Base-by-base conservation (phyloP, 2,329 filamentous ascomycete species). In the Colletotrichum orbiculare region DNA sequence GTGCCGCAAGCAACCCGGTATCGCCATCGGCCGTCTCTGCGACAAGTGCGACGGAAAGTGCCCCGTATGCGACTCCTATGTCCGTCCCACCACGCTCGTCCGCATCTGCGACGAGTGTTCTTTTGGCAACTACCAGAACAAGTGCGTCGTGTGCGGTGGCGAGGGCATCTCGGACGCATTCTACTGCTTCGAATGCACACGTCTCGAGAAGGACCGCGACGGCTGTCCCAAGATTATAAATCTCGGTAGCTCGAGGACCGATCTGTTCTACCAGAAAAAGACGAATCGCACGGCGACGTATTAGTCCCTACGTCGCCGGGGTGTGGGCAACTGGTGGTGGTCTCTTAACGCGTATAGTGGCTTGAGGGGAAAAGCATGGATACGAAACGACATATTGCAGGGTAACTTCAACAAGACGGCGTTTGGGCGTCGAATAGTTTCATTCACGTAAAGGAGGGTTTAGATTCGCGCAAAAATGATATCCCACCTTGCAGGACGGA, bases 1-100 rank as follows among this genome's bases (percentile, higher is more conserved):
- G 95, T 99, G 96, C 88, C 94, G 95, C 83, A 99, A 99, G 84
- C 95, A 97, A 79, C 86, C 95, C 67, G 96, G 96, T 81, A 97
- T 98, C 78, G 92, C 94, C 74, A 97, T 99, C 87, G 96, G 96
- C 77, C 94, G 96, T 62, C 92, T 99, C 76, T 99, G 96, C 87
- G 96, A 99, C 84, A 99, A 99, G 83, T 99, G 96, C 85, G 96
- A 99, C 83, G 96, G 96, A 79, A 99, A 99, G 84, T 99, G 96
- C 75, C 96, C 96, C 70, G 94, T 99, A 67, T 99, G 96, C 88
- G 96, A 99, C 79, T 97, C 93, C 67, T 99, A 99, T 87, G 96
- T 99, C 69, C 94, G 96, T 13, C 96, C 96, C 11, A 99, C 96
- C 35, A 98, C 96, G 8, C 90, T 98, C 62, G 96, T 97, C 67